Conservation (phyloP, 768 basidiomycete genomes). For the Kwoniella newhampshirensis region DNA sequence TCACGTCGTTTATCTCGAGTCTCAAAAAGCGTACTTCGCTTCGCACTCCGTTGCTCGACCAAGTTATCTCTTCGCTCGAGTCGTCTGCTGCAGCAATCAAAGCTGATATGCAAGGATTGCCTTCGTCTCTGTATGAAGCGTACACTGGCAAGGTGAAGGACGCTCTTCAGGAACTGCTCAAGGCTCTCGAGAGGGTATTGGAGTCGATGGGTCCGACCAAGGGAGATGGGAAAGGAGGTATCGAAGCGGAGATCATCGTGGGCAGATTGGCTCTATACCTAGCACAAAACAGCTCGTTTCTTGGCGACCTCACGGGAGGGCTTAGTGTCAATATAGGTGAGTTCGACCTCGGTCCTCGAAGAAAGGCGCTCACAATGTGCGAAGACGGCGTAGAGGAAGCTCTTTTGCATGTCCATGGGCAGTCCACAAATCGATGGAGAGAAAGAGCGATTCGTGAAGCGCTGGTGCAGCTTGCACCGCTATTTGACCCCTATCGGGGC, state of each 20-base stretch:
- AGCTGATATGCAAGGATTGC: slow-evolving; percentile 29
- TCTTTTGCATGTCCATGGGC: slow-evolving; percentile 15
- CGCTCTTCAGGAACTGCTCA: slow-evolving; percentile 17
- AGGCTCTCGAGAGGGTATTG: slow-evolving; percentile 14
- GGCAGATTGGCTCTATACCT: slow-evolving; percentile 40
- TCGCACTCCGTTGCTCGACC: slow-evolving; percentile 39
- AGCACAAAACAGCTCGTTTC: slow-evolving; percentile 19
- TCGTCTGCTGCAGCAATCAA: slow-evolving; percentile 23
- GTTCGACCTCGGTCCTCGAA: slow-evolving; percentile 1
- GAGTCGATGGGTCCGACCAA: slow-evolving; percentile 11
- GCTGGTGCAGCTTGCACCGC: slow-evolving; percentile 18
- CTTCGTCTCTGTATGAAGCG: slow-evolving; percentile 10
- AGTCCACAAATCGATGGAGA: slow-evolving; percentile 31
- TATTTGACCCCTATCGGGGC: slow-evolving; percentile 27
- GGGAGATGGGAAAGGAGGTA: slow-evolving; percentile 14
- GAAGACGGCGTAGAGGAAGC: slow-evolving; percentile 8
- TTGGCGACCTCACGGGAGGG: slow-evolving; percentile 23
- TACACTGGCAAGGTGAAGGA: slow-evolving; percentile 14
- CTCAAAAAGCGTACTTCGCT: slow-evolving; percentile 21
- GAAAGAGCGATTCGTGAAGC: slow-evolving; percentile 23
- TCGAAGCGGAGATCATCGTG: slow-evolving; percentile 36
- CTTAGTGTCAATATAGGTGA: slow-evolving; percentile 22
- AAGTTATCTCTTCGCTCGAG: slow-evolving; percentile 26
- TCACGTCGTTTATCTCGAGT: slow-evolving; percentile 25
- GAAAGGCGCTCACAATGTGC: neutral